These are phyloP conservation scores for Puccinia brachypodii DNA, from an alignment of 1,284 basidiomycete species.

Conservation along the genomic window DNA sequence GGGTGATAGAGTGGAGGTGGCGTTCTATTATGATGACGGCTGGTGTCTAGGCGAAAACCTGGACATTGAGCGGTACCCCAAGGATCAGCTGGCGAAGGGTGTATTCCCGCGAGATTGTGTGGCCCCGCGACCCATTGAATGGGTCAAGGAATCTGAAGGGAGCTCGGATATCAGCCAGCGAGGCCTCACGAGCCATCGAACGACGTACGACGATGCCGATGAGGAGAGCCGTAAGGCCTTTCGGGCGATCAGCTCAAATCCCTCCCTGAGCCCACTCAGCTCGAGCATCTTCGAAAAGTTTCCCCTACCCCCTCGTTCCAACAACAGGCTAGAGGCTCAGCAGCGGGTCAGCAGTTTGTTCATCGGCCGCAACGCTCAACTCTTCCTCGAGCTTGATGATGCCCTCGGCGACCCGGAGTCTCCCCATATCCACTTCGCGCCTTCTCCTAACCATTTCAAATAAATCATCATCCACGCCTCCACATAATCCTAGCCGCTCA, in stretches of 20 bases:
- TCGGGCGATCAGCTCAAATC: conserved; percentile 15
- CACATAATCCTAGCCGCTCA: neutral
- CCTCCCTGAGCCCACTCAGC: conserved; percentile 12
- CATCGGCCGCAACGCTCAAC: conserved; percentile 27
- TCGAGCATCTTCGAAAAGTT: conserved; percentile 29
- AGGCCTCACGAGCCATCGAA: neutral
- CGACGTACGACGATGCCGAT: neutral
- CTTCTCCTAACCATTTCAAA: neutral
- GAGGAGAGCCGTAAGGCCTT: conserved; percentile 2
- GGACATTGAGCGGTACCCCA: neutral
- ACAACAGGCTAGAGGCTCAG: neutral
- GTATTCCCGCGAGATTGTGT: conserved; percentile 48
- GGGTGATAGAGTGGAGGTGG: conserved; percentile 33
- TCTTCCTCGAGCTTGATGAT: conserved; percentile 39
- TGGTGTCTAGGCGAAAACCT: conserved; percentile 44
- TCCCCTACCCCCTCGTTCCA: conserved; percentile 8
- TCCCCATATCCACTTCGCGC: neutral
- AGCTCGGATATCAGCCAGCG: neutral
- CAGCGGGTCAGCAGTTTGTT: conserved; percentile 39
- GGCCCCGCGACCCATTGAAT: neutral
- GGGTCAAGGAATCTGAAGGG: neutral
- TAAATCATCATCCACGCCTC: neutral
- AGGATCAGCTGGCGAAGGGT: conserved; percentile 4
- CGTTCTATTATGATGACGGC: conserved; percentile 37
- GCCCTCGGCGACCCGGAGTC: conserved; percentile 1